Evolutionary conservation across 305 asterid genomes (phyloP).

Genomic region (Fraxinus albicans): DNA sequence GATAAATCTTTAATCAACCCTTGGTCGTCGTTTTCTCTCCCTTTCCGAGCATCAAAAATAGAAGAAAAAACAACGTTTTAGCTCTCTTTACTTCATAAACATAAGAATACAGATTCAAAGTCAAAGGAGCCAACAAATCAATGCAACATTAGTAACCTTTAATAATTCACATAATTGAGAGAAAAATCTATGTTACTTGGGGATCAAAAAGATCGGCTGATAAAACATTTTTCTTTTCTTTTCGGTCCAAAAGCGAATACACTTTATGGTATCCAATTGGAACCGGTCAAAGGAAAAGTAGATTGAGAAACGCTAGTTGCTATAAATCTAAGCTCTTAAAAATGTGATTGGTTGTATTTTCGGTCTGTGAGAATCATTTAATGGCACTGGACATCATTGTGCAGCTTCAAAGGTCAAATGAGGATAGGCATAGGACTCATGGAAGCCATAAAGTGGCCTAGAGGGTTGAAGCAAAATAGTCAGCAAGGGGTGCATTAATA

Average conservation of each 20-base stretch:
- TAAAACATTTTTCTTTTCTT: not conserved
- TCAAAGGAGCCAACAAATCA: not conserved
- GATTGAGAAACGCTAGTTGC: not conserved
- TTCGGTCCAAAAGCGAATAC: not conserved
- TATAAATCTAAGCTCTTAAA: not conserved
- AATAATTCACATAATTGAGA: not conserved
- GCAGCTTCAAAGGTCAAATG: not conserved
- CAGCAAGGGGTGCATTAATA: not conserved
- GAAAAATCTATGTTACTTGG: not conserved
- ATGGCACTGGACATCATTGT: not conserved
- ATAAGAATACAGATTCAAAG: not conserved
- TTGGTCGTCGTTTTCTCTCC: not conserved
- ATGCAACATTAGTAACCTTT: not conserved
- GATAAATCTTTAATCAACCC: not conserved
- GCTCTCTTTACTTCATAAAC: not conserved
- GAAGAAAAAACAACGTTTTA: not conserved
- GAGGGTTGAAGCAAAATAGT: not conserved
- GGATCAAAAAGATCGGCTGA: not conserved
- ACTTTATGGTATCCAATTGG: not conserved
- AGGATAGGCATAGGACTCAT: not conserved
- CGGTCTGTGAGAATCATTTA: not conserved
- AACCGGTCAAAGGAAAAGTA: not conserved
- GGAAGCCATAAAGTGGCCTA: not conserved
- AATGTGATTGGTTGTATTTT: not conserved
- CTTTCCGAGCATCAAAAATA: not conserved